Evolutionary conservation across 192 early-diverging fungal genomes (phyloP).

Genomic region (Coemansia sp.): DNA sequence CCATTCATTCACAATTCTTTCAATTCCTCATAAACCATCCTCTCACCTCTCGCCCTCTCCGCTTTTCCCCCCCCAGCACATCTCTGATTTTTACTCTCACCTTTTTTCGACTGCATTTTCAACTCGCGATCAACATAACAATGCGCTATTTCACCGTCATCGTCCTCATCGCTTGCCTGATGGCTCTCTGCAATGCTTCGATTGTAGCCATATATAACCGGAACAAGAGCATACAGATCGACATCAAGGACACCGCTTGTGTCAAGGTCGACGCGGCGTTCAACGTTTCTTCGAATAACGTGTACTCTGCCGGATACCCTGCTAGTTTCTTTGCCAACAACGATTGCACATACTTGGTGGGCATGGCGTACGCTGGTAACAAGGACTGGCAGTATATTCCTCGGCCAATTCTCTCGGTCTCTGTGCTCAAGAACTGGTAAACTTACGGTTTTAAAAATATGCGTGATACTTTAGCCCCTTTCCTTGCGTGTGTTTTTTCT

Average conservation of each 20-base stretch:
- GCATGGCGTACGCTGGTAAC: background rate
- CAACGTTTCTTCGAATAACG: constrained; percentile 4
- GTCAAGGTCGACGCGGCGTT: background rate
- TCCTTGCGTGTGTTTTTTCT: no score
- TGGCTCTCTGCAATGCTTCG: background rate
- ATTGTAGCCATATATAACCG: background rate
- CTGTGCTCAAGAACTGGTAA: background rate
- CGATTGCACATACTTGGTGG: constrained; percentile 7
- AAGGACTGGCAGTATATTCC: background rate
- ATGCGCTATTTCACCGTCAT: background rate
- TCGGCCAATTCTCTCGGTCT: constrained; percentile 7
- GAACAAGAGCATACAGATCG: background rate
- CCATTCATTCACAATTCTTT: background rate
- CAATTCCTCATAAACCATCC: background rate
- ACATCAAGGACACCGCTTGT: constrained; percentile 2
- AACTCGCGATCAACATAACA: background rate
- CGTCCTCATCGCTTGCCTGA: background rate
- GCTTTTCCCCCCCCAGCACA: background rate
- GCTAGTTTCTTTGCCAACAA: background rate
- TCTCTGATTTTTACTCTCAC: background rate
- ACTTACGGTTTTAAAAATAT: background rate
- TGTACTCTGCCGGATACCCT: background rate
- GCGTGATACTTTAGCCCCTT: background rate
- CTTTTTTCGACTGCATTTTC: constrained; percentile 6
- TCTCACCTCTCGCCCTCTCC: background rate